These are phyloP conservation scores for Ophiostoma sp. DNA, from an alignment of 2,329 filamentous ascomycete genomes.

Conservation along the genomic window DNA sequence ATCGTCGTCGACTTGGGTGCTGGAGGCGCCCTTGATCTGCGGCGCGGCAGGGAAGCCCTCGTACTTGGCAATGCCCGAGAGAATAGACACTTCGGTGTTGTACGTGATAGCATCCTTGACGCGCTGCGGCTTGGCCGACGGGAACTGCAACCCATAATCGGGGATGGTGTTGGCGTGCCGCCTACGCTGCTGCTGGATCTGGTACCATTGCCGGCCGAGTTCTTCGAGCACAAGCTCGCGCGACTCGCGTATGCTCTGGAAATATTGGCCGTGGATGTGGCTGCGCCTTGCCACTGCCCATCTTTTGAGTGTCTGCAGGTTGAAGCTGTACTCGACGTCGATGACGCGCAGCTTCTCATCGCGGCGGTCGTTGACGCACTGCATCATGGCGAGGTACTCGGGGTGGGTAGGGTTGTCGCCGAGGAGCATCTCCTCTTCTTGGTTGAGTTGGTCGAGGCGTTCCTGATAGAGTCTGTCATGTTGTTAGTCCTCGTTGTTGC, in stretches of 20 bases:
- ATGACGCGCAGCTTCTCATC: conserved; percentile 79
- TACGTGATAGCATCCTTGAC: conserved; percentile 85
- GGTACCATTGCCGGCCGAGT: conserved; percentile 87
- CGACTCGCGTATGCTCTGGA: conserved; percentile 79
- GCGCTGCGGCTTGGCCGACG: conserved; percentile 72
- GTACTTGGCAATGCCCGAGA: conserved; percentile 90
- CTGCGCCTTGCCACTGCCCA: conserved; percentile 78
- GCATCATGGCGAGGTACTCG: conserved; percentile 86
- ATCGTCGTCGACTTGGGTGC: conserved; percentile 79
- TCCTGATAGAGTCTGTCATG: conserved; percentile 79
- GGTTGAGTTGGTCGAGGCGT: conserved; percentile 76
- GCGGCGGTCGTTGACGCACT: conserved; percentile 78
- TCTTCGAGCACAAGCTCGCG: conserved; percentile 77
- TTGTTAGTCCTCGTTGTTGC: background rate
- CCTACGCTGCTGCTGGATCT: conserved; percentile 80
- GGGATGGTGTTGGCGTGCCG: conserved; percentile 71
- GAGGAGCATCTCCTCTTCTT: conserved; percentile 63
- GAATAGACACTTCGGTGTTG: conserved; percentile 88
- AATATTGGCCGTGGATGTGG: conserved; percentile 87
- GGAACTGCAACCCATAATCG: conserved; percentile 80
- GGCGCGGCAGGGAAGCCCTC: conserved; percentile 97
- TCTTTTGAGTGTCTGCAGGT: conserved; percentile 69
- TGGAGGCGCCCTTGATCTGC: conserved; percentile 70
- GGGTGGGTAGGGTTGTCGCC: conserved; percentile 73
- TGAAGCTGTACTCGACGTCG: conserved; percentile 70